phyloP scores from a whole-genome alignment of 1,284 basidiomycete species.

The Malassezia brasiliensis region DNA sequence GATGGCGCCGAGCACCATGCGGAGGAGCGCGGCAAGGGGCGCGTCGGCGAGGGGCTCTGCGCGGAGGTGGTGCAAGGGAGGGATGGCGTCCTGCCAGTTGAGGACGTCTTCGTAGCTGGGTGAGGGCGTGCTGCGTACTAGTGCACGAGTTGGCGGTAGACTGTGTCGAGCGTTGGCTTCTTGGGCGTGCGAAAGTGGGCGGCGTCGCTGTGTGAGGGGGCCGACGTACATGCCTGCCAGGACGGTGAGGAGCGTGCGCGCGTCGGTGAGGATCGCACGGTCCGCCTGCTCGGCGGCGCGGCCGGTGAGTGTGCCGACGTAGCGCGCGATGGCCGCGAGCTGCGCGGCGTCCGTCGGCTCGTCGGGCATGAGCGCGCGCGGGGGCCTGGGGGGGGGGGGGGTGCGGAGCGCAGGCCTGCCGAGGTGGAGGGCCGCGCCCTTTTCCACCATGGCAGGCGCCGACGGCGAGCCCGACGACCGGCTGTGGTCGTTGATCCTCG shows the following conservation, averaged over 20 bases:
- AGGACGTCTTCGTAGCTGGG: constrained; percentile 5
- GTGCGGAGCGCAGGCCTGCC: not conserved
- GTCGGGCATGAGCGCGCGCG: too few relatives aligned
- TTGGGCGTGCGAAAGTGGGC: constrained; percentile 1
- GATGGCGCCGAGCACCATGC: constrained; percentile 79
- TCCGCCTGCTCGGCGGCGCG: not conserved
- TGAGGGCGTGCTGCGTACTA: constrained; percentile 1
- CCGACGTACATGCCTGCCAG: constrained; percentile 2
- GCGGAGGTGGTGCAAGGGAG: not conserved
- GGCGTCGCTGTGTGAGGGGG: constrained; percentile 1
- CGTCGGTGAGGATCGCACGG: not conserved
- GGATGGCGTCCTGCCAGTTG: not conserved
- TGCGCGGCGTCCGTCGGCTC: constrained; percentile 1
- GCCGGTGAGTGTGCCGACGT: not conserved
- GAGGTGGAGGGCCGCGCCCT: not conserved
- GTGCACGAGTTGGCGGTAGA: not conserved
- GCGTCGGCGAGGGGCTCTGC: not conserved
- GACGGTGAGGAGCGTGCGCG: constrained; percentile 1
- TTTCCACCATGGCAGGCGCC: constrained; percentile 17
- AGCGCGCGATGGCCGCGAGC: constrained; percentile 8
- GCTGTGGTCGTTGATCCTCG: constrained; percentile 42
- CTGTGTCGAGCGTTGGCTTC: not conserved
- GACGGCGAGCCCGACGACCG: constrained; percentile 39
- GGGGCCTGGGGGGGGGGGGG: too few relatives aligned
- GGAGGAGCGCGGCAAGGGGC: constrained; percentile 65